Evolutionary conservation across 257 asterid genomes (phyloP), one percentile per base, ranked within the genome.

Genomic region (Przewalskia tangutica): DNA sequence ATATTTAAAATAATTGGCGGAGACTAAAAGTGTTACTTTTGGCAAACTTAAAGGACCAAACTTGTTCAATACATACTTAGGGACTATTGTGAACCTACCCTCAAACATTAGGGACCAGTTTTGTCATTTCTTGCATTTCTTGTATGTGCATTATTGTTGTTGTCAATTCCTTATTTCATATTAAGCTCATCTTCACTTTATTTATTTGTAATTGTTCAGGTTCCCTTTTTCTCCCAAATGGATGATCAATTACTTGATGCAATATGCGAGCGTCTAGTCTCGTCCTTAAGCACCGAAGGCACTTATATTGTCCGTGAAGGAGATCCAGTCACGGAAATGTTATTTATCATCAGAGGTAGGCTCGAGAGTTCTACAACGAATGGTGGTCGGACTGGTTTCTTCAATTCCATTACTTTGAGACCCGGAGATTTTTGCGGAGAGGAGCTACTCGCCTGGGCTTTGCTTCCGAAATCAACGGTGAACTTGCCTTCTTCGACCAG

Each of bases 381-480:
- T 36, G 98, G 98, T 8, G 98, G 98, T 3, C 90, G 98, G 16
- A 91, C 95, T 0, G 98, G 98, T 66, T 95, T 95, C 88, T 93
- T 95, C 86, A 91, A 93, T 77, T 86, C 97, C 85, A 95, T 93
- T 16, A 85, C 88, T 78, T 85, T 95, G 44, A 83, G 96, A 34
- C 98, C 98, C 8, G 98, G 98, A 79, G 98, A 95, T 84, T 95
- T 95, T 70, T 93, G 97, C 12, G 98, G 98, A 53, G 98, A 95
- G 90, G 98, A 95, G 85, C 89, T 95, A 42, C 98, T 95, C 2
- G 94, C 97, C 8, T 95, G 98, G 98, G 98, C 98, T 76, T 84
- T 95, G 88, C 96, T 89, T 76, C 98, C 97, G 7, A 95, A 93
- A 86, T 93, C 97, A 11, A 89, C 97, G 0, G 60, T 85, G 82